Conservation (phyloP, 805 yeast species). For the Saturnispora ahearnii region DNA sequence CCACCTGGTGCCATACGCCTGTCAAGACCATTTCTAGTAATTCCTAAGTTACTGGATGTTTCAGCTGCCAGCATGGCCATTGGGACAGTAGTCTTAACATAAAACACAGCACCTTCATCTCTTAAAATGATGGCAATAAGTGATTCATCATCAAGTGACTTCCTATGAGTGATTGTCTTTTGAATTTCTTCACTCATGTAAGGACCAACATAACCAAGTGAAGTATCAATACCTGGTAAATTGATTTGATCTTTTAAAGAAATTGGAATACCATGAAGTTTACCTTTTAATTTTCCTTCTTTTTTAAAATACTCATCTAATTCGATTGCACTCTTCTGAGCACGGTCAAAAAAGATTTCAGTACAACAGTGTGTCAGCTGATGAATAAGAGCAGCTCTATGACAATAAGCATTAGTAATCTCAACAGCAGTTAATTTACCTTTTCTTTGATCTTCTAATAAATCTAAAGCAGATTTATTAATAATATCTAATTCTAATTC, state of each 20-base stretch:
- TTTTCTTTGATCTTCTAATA: conserved; percentile 21
- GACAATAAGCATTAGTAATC: conserved; percentile 33
- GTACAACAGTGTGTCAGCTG: conserved; percentile 35
- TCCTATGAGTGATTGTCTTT: conserved; percentile 17
- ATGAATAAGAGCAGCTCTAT: conserved; percentile 34
- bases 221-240: conserved; percentile 31
- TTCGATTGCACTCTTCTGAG: conserved; percentile 31
- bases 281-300: conserved; percentile 33
- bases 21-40: conserved; percentile 32
- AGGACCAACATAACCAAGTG: conserved; percentile 31
- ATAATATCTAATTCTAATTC: conserved; percentile 19
- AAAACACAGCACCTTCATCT: conserved; percentile 34
- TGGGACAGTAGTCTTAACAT: conserved; percentile 37
- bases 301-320: conserved; percentile 29
- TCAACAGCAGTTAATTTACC: conserved; percentile 29
- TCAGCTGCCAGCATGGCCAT: conserved; percentile 36
- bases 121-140: conserved; percentile 27
- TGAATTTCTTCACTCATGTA: conserved; percentile 22
- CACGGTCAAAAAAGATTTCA: conserved; percentile 35
- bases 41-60: conserved; percentile 32
- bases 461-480: conserved; percentile 16
- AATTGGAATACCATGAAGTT: conserved; percentile 38
- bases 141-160: conserved; percentile 25
- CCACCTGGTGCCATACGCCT: conserved; percentile 34
- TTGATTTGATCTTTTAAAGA: conserved; percentile 39